phyloP scores from a whole-genome alignment of 2,329 filamentous ascomycete species.

The Paraconiothyrium brasiliense region DNA sequence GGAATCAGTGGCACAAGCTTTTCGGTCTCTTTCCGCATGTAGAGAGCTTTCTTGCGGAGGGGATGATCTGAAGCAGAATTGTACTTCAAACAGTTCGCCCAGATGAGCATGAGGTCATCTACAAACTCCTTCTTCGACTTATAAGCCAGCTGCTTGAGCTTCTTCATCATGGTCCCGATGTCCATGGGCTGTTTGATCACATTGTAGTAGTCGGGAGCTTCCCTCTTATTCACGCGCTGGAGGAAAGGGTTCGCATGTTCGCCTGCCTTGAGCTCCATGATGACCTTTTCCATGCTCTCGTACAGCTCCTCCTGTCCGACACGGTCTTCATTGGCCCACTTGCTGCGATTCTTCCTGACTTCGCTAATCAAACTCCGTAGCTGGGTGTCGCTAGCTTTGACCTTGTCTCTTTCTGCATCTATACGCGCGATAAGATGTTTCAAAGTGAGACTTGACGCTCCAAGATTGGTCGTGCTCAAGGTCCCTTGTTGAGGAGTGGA shows the following conservation, averaged over 20 bases:
- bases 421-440: slow-evolving; percentile 98
- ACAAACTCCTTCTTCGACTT: slow-evolving; percentile 89
- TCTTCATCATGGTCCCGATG: slow-evolving; percentile 97
- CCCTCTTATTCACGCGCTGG: slow-evolving; percentile 93
- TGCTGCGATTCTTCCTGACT: slow-evolving; percentile 96
- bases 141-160: slow-evolving; percentile 74
- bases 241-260: slow-evolving; percentile 98
- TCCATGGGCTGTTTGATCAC: slow-evolving; percentile 98
- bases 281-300: slow-evolving; percentile 93
- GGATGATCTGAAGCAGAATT: slow-evolving; percentile 90
- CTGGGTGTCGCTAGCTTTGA: slow-evolving; percentile 91
- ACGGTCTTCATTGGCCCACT: slow-evolving; percentile 98
- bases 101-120: slow-evolving; percentile 90
- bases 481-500: slow-evolving; percentile 79
- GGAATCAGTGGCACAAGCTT: slow-evolving; percentile 95
- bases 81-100: slow-evolving; percentile 96
- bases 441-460: slow-evolving; percentile 92
- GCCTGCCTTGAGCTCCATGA: slow-evolving; percentile 96
- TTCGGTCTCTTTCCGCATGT: slow-evolving; percentile 97
- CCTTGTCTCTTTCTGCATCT: slow-evolving; percentile 88
- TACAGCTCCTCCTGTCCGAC: slow-evolving; percentile 98
- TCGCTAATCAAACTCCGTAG: slow-evolving; percentile 94
- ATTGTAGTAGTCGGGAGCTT: slow-evolving; percentile 93
- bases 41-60: slow-evolving; percentile 88
- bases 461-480: slow-evolving; percentile 91